phyloP scores from a whole-genome alignment of 208 protist species.

The Endotrypanum monterogeii region DNA sequence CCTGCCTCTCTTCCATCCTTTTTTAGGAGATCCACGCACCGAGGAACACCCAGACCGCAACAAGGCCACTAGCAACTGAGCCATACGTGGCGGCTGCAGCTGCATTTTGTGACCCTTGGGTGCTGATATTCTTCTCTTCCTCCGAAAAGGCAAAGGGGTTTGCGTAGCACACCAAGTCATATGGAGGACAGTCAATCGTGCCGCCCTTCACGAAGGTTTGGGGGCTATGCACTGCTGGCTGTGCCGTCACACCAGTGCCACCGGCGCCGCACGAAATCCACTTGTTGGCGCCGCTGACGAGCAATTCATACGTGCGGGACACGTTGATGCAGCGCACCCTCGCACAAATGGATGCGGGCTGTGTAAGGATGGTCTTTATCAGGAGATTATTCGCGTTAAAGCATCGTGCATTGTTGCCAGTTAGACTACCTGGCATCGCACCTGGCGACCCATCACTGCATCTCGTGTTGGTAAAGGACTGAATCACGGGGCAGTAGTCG shows the following conservation, averaged over 20 bases:
- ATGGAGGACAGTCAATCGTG: slow-evolving; percentile 38
- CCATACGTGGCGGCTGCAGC: not conserved
- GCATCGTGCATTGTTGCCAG: not conserved
- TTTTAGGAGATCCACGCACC: not conserved
- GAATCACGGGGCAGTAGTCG: slow-evolving; percentile 65
- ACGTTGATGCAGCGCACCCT: slow-evolving; percentile 25
- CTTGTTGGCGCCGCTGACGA: slow-evolving; percentile 13
- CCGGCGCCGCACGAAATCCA: slow-evolving; percentile 21
- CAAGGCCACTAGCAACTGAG: not conserved
- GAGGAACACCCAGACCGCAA: not conserved
- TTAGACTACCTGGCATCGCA: slow-evolving; percentile 25
- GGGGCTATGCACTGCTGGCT: slow-evolving; percentile 6
- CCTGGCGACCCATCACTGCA: slow-evolving; percentile 15
- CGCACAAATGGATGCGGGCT: slow-evolving; percentile 21
- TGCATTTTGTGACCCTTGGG: not conserved
- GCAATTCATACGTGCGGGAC: slow-evolving; percentile 20
- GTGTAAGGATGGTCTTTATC: not conserved
- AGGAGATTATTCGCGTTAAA: slow-evolving; percentile 9
- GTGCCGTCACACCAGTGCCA: slow-evolving; percentile 10
- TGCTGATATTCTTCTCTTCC: not conserved
- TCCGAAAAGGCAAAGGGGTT: slow-evolving; percentile 8
- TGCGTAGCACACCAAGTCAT: slow-evolving; percentile 42
- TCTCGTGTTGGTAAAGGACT: slow-evolving; percentile 16
- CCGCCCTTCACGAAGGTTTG: slow-evolving; percentile 21
- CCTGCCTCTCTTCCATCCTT: not conserved